Evolutionary conservation across 2,329 filamentous ascomycete genomes (phyloP).

Genomic region (Monosporascus sp.): DNA sequence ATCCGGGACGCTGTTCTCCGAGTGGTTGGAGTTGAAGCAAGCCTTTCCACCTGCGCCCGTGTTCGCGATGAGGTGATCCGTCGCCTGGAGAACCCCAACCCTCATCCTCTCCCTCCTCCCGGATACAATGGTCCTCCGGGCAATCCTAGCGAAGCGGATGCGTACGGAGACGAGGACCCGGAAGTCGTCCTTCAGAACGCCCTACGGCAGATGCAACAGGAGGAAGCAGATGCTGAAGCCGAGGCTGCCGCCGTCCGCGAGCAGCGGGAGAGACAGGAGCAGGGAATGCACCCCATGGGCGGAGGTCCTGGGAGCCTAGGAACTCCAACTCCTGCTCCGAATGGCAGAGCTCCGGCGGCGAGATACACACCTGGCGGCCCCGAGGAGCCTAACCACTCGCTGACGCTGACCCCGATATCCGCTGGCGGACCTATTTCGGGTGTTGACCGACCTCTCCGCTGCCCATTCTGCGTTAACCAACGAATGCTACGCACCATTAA

Average conservation of each 20-base stretch:
- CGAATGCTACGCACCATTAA: slow-evolving; percentile 56
- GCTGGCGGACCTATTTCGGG: slow-evolving; percentile 41
- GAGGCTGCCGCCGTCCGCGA: slow-evolving; percentile 50
- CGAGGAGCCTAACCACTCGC: slow-evolving; percentile 30
- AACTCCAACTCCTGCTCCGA: slow-evolving; percentile 13
- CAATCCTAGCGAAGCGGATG: slow-evolving; percentile 18
- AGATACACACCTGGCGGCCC: slow-evolving; percentile 22
- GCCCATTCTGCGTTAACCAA: slow-evolving; percentile 58
- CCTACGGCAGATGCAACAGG: slow-evolving; percentile 52
- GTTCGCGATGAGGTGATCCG: slow-evolving; percentile 55
- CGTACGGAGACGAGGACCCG: slow-evolving; percentile 45
- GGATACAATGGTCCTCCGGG: slow-evolving; percentile 11
- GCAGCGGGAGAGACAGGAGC: slow-evolving; percentile 45
- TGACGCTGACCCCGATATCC: slow-evolving; percentile 52
- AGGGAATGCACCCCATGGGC: slow-evolving; percentile 29
- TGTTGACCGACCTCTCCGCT: slow-evolving; percentile 47
- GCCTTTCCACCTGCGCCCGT: slow-evolving; percentile 48
- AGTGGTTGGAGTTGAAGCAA: slow-evolving; percentile 50
- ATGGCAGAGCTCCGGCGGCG: slow-evolving; percentile 3
- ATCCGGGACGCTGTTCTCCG: slow-evolving; percentile 54
- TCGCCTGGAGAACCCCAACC: slow-evolving; percentile 32
- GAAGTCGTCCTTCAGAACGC: slow-evolving; percentile 56
- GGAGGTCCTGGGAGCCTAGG: slow-evolving; percentile 20
- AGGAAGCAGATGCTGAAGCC: slow-evolving; percentile 55
- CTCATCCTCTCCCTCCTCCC: slow-evolving; percentile 24